These are phyloP conservation scores for Platanthera guangdongensis DNA, from an alignment of 106 monocot genomes.

Conservation along the genomic window DNA sequence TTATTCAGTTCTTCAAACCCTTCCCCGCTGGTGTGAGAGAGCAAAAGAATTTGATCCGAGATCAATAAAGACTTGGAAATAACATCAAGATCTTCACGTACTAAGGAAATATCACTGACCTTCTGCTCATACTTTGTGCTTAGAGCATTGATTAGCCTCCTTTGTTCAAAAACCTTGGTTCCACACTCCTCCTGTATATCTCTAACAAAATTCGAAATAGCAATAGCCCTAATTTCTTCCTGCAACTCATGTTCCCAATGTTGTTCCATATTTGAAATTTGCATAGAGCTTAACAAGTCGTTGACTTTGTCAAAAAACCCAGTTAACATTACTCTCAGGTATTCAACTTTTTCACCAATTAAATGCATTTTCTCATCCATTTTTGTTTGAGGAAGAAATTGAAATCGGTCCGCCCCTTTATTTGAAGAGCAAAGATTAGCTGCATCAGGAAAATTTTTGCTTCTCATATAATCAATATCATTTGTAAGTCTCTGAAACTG, in stretches of 20 bases:
- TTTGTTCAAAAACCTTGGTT: conserved; percentile 38
- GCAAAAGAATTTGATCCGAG: conserved; percentile 26
- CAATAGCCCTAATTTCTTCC: conserved; percentile 34
- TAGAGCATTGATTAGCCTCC: conserved; percentile 22
- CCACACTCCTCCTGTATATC: conserved; percentile 37
- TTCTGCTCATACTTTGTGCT: conserved; percentile 32
- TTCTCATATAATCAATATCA: conserved; percentile 19
- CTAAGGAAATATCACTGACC: conserved; percentile 22
- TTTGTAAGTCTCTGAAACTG: conserved; percentile 51
- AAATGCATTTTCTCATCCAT: conserved; percentile 14
- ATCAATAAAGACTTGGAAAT: conserved; percentile 36
- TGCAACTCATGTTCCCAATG: conserved; percentile 55
- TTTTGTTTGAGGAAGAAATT: conserved; percentile 5
- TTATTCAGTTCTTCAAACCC: conserved; percentile 38
- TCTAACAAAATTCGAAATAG: conserved; percentile 37
- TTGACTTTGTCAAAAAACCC: conserved; percentile 28
- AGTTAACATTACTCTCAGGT: conserved; percentile 21
- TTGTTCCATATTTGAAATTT: conserved; percentile 31
- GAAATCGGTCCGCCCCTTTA: not conserved
- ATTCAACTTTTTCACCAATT: conserved; percentile 35
- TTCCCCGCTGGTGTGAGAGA: conserved; percentile 29
- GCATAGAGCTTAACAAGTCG: conserved; percentile 15
- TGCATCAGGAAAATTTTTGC: not conserved
- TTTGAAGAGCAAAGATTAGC: conserved; percentile 2
- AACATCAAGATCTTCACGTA: conserved; percentile 54